Conservation (phyloP, 768 basidiomycete genomes). For the Suillus plorans region DNA sequence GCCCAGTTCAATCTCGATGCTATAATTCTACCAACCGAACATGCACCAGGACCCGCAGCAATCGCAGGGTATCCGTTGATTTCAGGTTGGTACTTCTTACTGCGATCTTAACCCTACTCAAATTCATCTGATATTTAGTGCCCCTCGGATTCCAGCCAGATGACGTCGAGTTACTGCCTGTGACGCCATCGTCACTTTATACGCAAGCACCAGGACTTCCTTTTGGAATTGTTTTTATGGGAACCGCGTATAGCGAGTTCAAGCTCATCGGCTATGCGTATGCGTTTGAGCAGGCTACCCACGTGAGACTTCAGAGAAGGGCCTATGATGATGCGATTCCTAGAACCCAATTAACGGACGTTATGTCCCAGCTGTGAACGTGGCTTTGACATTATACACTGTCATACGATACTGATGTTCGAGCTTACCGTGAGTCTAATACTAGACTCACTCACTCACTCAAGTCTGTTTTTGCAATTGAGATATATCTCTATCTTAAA, state of each 20-base stretch:
- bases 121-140: constrained; percentile 39
- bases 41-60: neutral
- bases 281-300: constrained; percentile 62
- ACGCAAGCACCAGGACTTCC: constrained; percentile 43
- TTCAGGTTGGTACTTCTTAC: neutral
- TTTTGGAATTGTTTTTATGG: constrained; percentile 56
- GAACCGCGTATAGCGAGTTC: constrained; percentile 57
- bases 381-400: neutral
- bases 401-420: too few relatives aligned
- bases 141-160: constrained; percentile 57
- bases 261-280: constrained; percentile 53
- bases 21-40: neutral
- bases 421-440: too few relatives aligned
- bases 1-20: neutral
- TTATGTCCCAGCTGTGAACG: constrained; percentile 12
- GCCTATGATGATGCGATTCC: constrained; percentile 53
- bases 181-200: constrained; percentile 38
- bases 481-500: too few relatives aligned
- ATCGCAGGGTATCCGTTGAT: neutral
- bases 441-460: too few relatives aligned
- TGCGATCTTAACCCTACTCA: neutral
- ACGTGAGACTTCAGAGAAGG: constrained; percentile 42
- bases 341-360: constrained; percentile 42
- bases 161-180: constrained; percentile 38
- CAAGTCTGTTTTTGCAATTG: too few relatives aligned